A percentile compares a stretch with the other conserved stretches of the same genome.
Conservation (phyloP, 75 land plant genomes). For the Larix kaempferi region DNA sequence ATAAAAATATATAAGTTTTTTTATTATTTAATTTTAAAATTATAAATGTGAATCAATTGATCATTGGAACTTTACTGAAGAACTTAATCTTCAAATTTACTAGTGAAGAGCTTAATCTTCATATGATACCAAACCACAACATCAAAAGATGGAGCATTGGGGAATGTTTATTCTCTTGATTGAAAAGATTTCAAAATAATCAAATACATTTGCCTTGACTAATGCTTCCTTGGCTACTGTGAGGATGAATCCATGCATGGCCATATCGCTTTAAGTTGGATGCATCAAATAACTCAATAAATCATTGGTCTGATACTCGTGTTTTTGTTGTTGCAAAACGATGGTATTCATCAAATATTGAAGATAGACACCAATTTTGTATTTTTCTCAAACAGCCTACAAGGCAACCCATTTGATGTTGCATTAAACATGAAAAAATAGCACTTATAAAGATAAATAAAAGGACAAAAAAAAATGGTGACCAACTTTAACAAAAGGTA, state of each 20-base stretch:
- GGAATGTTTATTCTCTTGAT: constrained; percentile 9
- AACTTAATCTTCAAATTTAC: background rate
- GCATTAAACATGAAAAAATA: constrained; percentile 11
- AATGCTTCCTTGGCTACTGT: constrained; percentile 4
- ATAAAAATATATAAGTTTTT: too few species aligned
- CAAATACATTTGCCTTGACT: background rate
- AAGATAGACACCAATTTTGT: constrained; percentile 76
- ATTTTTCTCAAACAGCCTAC: constrained; percentile 85
- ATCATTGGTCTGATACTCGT: constrained; percentile 78
- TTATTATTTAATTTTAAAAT: too few species aligned
- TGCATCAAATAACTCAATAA: constrained; percentile 81
- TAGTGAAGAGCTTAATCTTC: background rate
- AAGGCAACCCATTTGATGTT: constrained; percentile 92
- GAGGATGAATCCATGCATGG: background rate
- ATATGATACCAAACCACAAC: background rate
- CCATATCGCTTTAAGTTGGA: constrained; percentile 44
- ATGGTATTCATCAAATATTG: constrained; percentile 89
- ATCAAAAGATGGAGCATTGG: background rate
- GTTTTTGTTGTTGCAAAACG: constrained; percentile 88
- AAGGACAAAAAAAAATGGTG: background rate
- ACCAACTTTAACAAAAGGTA: background rate
- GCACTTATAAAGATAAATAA: background rate
- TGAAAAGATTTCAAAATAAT: background rate
- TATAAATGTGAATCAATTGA: too few species aligned
- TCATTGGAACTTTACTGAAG: background rate